Evolutionary conservation across 352 stramenopile species (phyloP), one percentile per base, ranked within the genome.

Genomic region (Pythium phragmiticola): DNA sequence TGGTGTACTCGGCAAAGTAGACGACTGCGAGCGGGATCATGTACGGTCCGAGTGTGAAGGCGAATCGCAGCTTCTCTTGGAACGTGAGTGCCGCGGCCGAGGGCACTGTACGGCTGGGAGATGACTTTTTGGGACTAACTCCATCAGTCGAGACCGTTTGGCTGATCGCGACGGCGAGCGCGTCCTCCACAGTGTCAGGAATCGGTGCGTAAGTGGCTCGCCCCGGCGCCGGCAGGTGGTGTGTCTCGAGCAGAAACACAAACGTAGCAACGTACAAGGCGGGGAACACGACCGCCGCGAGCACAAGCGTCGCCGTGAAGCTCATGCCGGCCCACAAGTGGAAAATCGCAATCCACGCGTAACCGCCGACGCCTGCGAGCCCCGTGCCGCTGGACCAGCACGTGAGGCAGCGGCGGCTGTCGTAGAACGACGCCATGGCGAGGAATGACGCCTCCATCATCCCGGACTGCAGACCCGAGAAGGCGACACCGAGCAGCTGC

Each of bases 1-100:
- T 92, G 5, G 89, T 90, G 74, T 98, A 98, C 69, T 98, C 95
- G 9, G 92, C 86, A 39, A 95, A 89, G 70, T 98, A 98, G 6
- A 98, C 94, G 34, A 90, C 76, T 45, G 94, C 86, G 11, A 98
- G 69, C 7, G 92, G 90, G 21, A 98, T 72, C 56, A 94, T 98
- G 70, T 97, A 98, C 28, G 86, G 86, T 47, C 87, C 94, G 0
- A 98, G 79, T 37, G 73, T 90, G 46, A 95, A 59, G 21, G 92
- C 88, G 42, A 97, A 80, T 13, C 64, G 70, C 51, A 92, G 66
- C 13, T 90, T 82, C 49, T 93, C 81, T 4, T 67, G 72, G 47
- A 82, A 64, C 0, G 60, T 82, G 58, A 96, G 84, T 30, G 73
- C 52, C 3, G 61, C 37, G 14, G 63, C 46, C 1, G 23, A 48